A percentile compares a stretch with the other conserved stretches of the same genome.
Conservation (phyloP, 768 basidiomycete genomes). For the Naematelia aurantialba region DNA sequence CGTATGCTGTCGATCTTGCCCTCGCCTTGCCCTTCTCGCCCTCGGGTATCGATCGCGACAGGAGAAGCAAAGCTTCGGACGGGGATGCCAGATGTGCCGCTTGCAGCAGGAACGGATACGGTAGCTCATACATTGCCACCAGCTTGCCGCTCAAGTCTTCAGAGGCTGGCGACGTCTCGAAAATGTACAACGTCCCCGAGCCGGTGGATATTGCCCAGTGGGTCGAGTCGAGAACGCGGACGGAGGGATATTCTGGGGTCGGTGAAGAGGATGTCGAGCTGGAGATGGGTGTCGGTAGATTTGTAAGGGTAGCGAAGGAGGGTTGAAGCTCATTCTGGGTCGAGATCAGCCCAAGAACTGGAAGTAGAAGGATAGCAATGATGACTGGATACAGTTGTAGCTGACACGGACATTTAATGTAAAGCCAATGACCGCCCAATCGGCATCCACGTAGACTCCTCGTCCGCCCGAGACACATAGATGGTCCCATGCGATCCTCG, state of each 20-base stretch:
- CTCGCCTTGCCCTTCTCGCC: not conserved
- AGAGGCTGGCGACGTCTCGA: constrained; percentile 13
- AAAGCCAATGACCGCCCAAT: constrained; percentile 38
- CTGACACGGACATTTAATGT: constrained; percentile 25
- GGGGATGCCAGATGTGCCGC: constrained; percentile 11
- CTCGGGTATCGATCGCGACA: constrained; percentile 20
- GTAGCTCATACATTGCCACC: constrained; percentile 27
- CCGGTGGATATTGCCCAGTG: constrained; percentile 34
- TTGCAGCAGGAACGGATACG: constrained; percentile 30
- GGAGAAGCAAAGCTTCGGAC: constrained; percentile 15
- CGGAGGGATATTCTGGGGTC: constrained; percentile 36
- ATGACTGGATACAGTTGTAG: not conserved
- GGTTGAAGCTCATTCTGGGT: constrained; percentile 25
- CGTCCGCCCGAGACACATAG: constrained; percentile 20
- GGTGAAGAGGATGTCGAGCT: constrained; percentile 6
- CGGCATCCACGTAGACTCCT: constrained; percentile 40
- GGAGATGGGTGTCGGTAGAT: constrained; percentile 33
- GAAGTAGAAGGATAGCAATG: not conserved
- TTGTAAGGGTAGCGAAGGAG: constrained; percentile 20
- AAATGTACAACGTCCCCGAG: constrained; percentile 31
- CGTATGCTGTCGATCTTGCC: constrained; percentile 22
- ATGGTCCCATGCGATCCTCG: constrained; percentile 44
- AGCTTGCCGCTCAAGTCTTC: constrained; percentile 15
- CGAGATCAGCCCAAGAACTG: not conserved
- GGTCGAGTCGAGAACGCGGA: constrained; percentile 8